Percentiles rank a stretch among this genome's conserved stretches.
Conservation (phyloP, 768 basidiomycete species). For the Phaeotremella fagi region DNA sequence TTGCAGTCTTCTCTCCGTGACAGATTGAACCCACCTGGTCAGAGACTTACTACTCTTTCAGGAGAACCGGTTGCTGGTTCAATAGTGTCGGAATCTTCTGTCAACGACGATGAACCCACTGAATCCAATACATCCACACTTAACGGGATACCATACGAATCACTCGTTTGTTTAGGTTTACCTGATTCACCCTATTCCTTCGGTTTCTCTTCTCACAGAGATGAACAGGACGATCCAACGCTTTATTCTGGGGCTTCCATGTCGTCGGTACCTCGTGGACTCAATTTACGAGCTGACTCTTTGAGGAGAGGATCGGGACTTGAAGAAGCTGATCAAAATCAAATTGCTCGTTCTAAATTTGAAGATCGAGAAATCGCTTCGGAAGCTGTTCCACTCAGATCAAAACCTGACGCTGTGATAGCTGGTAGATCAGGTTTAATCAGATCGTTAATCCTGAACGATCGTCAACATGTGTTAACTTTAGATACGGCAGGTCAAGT, state of each 20-base stretch:
- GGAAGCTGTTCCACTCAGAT: slow-evolving; percentile 60
- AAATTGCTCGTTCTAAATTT: slow-evolving; percentile 43
- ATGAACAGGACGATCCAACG: slow-evolving; percentile 78
- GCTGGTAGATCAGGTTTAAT: slow-evolving; percentile 71
- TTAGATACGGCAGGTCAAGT: slow-evolving; percentile 84
- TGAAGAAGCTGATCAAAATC: slow-evolving; percentile 2
- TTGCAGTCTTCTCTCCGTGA: slow-evolving; percentile 18
- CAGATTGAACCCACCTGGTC: slow-evolving; percentile 9
- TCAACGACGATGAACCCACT: slow-evolving; percentile 33
- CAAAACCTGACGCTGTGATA: slow-evolving; percentile 65
- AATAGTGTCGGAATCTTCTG: slow-evolving; percentile 34
- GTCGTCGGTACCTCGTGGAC: slow-evolving; percentile 57
- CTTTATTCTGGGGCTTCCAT: slow-evolving; percentile 81
- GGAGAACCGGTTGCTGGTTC: slow-evolving; percentile 39
- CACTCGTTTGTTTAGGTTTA: slow-evolving; percentile 47
- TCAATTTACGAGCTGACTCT: too few relatives aligned
- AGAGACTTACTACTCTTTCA: slow-evolving; percentile 25
- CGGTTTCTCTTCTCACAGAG: slow-evolving; percentile 40
- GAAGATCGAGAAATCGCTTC: slow-evolving; percentile 68
- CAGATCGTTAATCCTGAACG: slow-evolving; percentile 74
- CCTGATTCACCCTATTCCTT: slow-evolving; percentile 44
- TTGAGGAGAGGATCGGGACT: slow-evolving; percentile 4
- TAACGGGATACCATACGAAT: slow-evolving; percentile 58
- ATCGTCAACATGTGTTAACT: slow-evolving; percentile 82
- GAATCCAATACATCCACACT: slow-evolving; percentile 52